phyloP scores from a whole-genome alignment of 2,329 filamentous ascomycete genomes.

The Colletotrichum tabaci region DNA sequence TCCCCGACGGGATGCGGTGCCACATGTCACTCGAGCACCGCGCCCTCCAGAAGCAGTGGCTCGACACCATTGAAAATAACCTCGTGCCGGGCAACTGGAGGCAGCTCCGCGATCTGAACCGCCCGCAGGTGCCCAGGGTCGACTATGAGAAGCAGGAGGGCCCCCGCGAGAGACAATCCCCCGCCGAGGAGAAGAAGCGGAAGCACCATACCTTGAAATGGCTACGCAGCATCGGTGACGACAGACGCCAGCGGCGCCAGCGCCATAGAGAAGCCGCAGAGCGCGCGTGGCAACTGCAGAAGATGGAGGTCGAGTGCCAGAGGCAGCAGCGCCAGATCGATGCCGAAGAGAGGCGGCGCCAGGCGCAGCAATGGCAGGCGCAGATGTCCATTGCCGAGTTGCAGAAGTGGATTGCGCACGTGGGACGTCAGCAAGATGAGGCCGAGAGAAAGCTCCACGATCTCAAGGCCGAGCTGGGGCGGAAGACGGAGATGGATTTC shows the following conservation, averaged over 20 bases:
- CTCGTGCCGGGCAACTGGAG: slow-evolving; percentile 14
- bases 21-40: neutral
- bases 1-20: neutral
- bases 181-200: neutral
- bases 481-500: no score
- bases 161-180: no score
- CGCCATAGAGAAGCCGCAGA: neutral
- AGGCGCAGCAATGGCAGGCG: neutral
- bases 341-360: neutral
- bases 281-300: neutral
- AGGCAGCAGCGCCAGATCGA: neutral
- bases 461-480: neutral
- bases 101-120: neutral
- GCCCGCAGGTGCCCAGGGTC: neutral
- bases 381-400: no score
- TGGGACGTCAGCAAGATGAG: slow-evolving; percentile 1
- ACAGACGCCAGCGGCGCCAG: neutral
- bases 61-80: neutral
- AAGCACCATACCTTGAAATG: neutral
- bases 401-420: neutral
- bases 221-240: neutral
- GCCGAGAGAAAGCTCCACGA: neutral
- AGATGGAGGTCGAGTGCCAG: neutral
- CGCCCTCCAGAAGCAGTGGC: neutral
- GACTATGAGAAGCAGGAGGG: neutral